Conservation (phyloP, 2,329 filamentous ascomycete genomes). For the Fusarium coffeatum region DNA sequence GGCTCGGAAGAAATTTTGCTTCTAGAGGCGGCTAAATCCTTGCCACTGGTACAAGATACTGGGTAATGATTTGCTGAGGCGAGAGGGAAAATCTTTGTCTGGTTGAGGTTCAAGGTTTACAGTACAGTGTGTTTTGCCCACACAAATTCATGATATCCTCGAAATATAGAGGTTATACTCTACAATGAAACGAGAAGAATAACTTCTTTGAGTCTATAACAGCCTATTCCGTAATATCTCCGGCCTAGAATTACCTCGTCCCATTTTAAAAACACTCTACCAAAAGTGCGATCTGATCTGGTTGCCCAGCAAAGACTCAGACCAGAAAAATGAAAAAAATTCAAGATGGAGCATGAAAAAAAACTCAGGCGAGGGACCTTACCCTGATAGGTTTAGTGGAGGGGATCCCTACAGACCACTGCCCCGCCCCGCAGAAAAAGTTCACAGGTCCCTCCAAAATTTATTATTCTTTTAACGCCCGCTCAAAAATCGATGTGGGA, state of each 20-base stretch:
- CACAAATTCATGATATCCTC: constrained; percentile 1
- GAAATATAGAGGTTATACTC: not conserved
- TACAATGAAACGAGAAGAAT: not conserved
- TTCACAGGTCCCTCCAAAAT: constrained; percentile 50
- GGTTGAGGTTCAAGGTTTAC: constrained; percentile 14
- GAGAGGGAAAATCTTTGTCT: constrained; percentile 13
- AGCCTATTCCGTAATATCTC: constrained; percentile 7
- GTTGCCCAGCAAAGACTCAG: constrained; percentile 26
- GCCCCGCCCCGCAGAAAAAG: constrained; percentile 50
- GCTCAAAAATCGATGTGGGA: constrained; percentile 51
- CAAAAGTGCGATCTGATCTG: constrained; percentile 15
- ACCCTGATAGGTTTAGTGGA: constrained; percentile 41
- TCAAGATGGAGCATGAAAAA: constrained; percentile 44
- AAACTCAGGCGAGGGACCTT: constrained; percentile 47
- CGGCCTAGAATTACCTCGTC: constrained; percentile 35
- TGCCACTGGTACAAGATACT: constrained; percentile 26
- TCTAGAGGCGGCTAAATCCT: constrained; percentile 33
- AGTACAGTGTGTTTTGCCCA: constrained; percentile 15
- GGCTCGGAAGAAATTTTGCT: constrained; percentile 18
- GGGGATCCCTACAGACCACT: constrained; percentile 43
- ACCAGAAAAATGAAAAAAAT: constrained; percentile 21
- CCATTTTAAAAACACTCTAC: constrained; percentile 35
- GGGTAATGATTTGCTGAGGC: constrained; percentile 19
- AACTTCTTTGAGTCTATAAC: not conserved
- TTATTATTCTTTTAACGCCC: constrained; percentile 44